Base-by-base conservation (phyloP, 495 filamentous ascomycete genomes). In the Penicillium pancosmium region DNA sequence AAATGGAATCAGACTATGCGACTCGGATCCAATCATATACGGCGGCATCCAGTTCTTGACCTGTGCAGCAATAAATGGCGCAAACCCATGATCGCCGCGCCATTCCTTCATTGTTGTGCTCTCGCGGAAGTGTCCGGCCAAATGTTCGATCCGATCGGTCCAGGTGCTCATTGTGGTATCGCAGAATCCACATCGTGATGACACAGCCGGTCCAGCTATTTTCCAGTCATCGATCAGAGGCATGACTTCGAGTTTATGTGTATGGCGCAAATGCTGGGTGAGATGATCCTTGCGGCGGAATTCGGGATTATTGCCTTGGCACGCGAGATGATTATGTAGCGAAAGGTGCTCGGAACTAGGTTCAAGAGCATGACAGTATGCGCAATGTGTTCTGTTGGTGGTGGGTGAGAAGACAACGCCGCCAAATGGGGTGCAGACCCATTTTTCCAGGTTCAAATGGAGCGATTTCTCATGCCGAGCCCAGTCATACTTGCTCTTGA, bases 241-340 rank as follows among this genome's bases (percentile, higher is more conserved):
- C 18, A 80, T 70, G 57, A 88, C 85, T 56, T 84, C 84, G 56
- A 84, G 81, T 36, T 78, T 69, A 67, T 92, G 89, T 21, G 90
- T 83, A 5, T 91, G 78, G 38, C 86, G 82, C 9, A 93, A 72
- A 62, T 93, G 90, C 63, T 93, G 89, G 13, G 86, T 78, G 6
- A 93, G 78, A 67, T 92, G 90, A 62, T 93, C 90, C 69, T 92
- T 93, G 11, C 89, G 82, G 57, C 88, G 90, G 65, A 91, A 93
- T 2, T 86, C 88, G 7, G 88, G 82, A 52, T 86, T 80, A 52
- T 81, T 79, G 5, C 79, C 57, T 2, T 84, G 79, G 63, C 89
- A 93, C 18, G 81, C 73, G 2, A 78, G 76, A 68, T 86, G 81
- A 61, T 88, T 87, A 70, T 91, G 69, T 13, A n/a, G 5, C 7